Evolutionary conservation across 73 alveolate genomes (phyloP).

Genomic region (Paramecium sexaurelia): DNA sequence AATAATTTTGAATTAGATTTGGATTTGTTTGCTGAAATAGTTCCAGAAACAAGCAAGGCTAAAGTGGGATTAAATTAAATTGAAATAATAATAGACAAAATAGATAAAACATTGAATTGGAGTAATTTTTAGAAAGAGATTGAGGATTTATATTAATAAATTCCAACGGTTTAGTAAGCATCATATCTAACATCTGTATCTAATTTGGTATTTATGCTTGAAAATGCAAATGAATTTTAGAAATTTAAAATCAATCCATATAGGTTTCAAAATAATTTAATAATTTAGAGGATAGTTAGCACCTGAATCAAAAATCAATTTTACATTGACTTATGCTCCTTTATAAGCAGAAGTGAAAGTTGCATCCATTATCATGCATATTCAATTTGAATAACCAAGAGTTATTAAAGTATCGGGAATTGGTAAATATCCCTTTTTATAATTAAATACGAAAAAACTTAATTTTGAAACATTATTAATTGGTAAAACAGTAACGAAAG

Average conservation of each 20-base stretch:
- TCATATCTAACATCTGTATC: constrained; percentile 75
- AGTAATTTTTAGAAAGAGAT: not conserved
- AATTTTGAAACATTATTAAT: constrained; percentile 92
- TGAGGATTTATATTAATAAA: not conserved
- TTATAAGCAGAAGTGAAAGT: constrained; percentile 89
- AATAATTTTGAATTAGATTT: constrained; percentile 44
- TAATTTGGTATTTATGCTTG: not conserved
- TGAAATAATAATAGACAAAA: constrained; percentile 68
- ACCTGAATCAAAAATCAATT: constrained; percentile 80
- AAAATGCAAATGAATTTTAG: constrained; percentile 42
- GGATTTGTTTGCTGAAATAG: constrained; percentile 62
- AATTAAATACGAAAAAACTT: constrained; percentile 84
- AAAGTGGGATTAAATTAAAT: constrained; percentile 53
- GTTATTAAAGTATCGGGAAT: constrained; percentile 93
- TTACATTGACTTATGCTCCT: constrained; percentile 87
- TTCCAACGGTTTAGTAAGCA: constrained; percentile 70
- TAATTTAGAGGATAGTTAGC: constrained; percentile 62
- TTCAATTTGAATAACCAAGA: constrained; percentile 88
- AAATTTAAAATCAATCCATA: constrained; percentile 65
- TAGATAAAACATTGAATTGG: constrained; percentile 45
- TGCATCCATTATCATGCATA: constrained; percentile 87
- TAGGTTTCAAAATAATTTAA: constrained; percentile 63
- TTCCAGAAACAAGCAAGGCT: constrained; percentile 52
- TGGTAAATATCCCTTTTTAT: constrained; percentile 95
- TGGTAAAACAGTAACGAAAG: constrained; percentile 83